Conservation (phyloP, 176 grass and related monocot genomes). For the Alloteropsis semialata region DNA sequence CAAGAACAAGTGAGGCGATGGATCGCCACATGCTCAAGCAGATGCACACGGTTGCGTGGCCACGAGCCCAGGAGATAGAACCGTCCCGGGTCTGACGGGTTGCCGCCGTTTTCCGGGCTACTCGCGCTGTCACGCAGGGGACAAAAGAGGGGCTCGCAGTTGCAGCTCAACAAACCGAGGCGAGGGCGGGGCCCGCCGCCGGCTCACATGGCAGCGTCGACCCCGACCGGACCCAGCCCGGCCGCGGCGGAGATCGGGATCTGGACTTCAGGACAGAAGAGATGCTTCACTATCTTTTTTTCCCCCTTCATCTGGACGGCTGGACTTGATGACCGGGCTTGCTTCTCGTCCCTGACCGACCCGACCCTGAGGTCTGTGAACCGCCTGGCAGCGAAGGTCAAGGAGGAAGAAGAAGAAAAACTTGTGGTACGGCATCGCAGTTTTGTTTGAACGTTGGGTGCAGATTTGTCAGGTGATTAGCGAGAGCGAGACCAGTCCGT, state of each 20-base stretch:
- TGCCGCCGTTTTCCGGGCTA: not conserved
- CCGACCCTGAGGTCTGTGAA: not conserved
- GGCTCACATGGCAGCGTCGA: slow-evolving; percentile 20
- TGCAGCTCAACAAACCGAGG: slow-evolving; percentile 14
- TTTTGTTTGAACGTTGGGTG: not conserved
- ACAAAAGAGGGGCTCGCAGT: not conserved
- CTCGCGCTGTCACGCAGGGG: not conserved
- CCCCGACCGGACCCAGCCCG: not conserved
- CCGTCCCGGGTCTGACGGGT: not conserved
- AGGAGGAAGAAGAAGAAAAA: not conserved
- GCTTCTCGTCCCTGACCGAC: slow-evolving; percentile 8
- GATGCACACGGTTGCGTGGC: slow-evolving; percentile 12
- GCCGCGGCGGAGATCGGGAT: slow-evolving; percentile 28
- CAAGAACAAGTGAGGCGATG: not conserved
- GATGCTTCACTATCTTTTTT: not conserved
- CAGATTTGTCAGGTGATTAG: not conserved
- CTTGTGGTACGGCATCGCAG: too few relatives aligned
- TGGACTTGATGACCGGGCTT: not conserved
- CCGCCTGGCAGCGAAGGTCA: not conserved
- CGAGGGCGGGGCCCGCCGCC: not conserved
- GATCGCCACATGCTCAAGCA: not conserved
- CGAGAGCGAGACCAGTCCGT: too few relatives aligned
- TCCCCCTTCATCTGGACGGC: not conserved
- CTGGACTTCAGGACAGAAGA: slow-evolving; percentile 2
- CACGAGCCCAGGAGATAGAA: not conserved